Evolutionary conservation across 169 alveolate genomes (phyloP), one percentile per base, ranked within the genome.

Genomic region (Babesia sp.): DNA sequence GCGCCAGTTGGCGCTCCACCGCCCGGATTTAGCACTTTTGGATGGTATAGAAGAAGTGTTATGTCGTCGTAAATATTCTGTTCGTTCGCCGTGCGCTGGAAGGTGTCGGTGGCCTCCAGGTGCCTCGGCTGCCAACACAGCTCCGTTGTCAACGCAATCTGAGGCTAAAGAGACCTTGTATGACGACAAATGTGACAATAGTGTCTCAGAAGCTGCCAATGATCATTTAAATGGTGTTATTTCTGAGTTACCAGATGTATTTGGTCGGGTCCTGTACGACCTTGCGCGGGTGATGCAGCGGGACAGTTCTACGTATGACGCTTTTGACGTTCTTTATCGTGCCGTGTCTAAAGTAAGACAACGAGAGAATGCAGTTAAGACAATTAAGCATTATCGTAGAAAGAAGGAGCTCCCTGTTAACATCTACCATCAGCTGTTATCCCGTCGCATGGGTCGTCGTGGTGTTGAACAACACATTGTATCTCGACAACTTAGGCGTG

Each of bases 241-340:
- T 0, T 8, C 31, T n/a, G 42, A 12, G 50, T 7, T 57, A n/a
- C 12, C 82, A 12, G 74, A 45, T 24, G 54, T 55, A 41, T 50
- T 77, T 16, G 58, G 72, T 31, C n/a, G 53, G 42, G 34, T 58
- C 37, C 81, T 77, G 34, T 77, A 59, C 67, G 86, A 77, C 67
- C 61, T 68, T 24, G 46, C 67, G n/a, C 31, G 80, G 59, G 61
- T 18, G n/a, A 22, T 77, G 46, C 86, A 77, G 37, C 9, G 36
- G 31, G 36, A 45, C 22, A 69, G 59, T 26, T 61, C 70, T 20
- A n/a, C 29, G 2, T 77, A 39, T 41, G 72, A 77, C 54, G 71
- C 87, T 26, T 79, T 71, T 53, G 71, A 79, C 37, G 54, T 79
- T 5, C 24, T 77, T 14, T 50, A 66, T 36, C 50, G 54, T 12